A percentile compares a stretch with the other conserved stretches of the same genome.
phyloP scores from a whole-genome alignment of 1,284 basidiomycete species.

The Cerioporus squamosus region DNA sequence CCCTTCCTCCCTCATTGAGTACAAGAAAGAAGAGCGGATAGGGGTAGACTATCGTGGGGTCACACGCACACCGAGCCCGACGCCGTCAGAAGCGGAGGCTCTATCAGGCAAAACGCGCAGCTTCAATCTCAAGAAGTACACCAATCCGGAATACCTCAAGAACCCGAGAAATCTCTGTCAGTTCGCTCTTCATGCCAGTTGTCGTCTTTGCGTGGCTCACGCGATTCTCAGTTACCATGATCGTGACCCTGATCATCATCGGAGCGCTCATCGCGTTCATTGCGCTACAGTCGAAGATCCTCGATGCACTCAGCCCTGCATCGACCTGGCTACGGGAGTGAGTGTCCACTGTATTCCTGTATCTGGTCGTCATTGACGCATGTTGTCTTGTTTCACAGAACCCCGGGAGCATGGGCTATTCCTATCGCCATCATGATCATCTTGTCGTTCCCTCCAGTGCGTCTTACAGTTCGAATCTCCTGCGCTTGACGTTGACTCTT shows the following conservation, averaged over 20 bases:
- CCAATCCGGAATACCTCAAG: conserved; percentile 32
- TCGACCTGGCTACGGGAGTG: conserved; percentile 52
- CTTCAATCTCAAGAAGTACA: conserved; percentile 6
- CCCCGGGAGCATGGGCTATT: conserved; percentile 74
- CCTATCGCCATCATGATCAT: conserved; percentile 82
- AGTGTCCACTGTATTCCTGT: conserved; percentile 22
- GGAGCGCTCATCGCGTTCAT: conserved; percentile 55
- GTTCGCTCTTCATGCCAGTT: conserved; percentile 43
- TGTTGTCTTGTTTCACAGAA: neutral
- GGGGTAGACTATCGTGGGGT: conserved; percentile 27
- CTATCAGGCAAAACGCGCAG: conserved; percentile 1
- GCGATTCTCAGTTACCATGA: neutral
- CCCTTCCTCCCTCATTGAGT: neutral
- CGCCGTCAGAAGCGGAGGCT: conserved; percentile 33
- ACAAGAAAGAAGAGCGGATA: neutral
- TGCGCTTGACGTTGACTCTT: neutral
- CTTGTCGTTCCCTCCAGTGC: conserved; percentile 76
- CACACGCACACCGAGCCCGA: conserved; percentile 45
- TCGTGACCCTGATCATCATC: conserved; percentile 5
- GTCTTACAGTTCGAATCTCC: conserved; percentile 21
- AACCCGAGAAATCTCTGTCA: conserved; percentile 40
- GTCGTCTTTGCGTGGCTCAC: conserved; percentile 38
- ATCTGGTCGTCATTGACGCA: too few species aligned
- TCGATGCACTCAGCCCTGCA: conserved; percentile 56
- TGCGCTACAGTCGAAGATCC: conserved; percentile 59